Conservation (phyloP, 1,284 basidiomycete genomes). For the Apiotrichum montevideense region DNA sequence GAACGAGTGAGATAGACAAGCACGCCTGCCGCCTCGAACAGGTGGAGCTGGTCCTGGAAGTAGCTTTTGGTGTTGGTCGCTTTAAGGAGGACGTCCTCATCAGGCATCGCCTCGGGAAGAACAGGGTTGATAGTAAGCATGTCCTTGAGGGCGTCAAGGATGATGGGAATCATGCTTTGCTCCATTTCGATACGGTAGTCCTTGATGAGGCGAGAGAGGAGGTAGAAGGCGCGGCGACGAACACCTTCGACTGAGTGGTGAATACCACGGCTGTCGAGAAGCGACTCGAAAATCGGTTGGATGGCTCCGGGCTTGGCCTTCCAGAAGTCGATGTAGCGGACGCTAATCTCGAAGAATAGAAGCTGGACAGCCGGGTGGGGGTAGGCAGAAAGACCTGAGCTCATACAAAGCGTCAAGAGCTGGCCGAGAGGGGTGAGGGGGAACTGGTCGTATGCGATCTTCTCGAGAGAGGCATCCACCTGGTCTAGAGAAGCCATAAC, state of each 20-base stretch:
- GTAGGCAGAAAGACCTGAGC: constrained; percentile 74
- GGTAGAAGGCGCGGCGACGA: constrained; percentile 78
- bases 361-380: constrained; percentile 83
- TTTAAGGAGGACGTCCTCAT: constrained; percentile 62
- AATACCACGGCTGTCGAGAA: constrained; percentile 78
- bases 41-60: constrained; percentile 89
- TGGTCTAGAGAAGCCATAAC: not conserved
- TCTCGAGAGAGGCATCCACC: constrained; percentile 41
- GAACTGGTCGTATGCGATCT: constrained; percentile 73
- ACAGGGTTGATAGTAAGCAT: constrained; percentile 50
- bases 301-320: constrained; percentile 82
- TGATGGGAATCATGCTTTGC: constrained; percentile 60
- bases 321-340: constrained; percentile 95
- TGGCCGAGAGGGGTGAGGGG: constrained; percentile 87
- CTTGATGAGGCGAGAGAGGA: constrained; percentile 89
- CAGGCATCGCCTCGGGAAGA: constrained; percentile 46
- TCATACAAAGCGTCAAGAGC: constrained; percentile 75
- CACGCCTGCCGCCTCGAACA: constrained; percentile 87
- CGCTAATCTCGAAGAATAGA: constrained; percentile 88
- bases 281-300: constrained; percentile 76
- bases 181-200: constrained; percentile 76
- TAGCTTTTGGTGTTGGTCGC: constrained; percentile 59
- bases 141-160: constrained; percentile 66
- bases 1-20: constrained; percentile 66
- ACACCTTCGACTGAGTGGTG: constrained; percentile 70